Conservation (phyloP, 2,329 filamentous ascomycete species). For the Colletotrichum sp. region DNA sequence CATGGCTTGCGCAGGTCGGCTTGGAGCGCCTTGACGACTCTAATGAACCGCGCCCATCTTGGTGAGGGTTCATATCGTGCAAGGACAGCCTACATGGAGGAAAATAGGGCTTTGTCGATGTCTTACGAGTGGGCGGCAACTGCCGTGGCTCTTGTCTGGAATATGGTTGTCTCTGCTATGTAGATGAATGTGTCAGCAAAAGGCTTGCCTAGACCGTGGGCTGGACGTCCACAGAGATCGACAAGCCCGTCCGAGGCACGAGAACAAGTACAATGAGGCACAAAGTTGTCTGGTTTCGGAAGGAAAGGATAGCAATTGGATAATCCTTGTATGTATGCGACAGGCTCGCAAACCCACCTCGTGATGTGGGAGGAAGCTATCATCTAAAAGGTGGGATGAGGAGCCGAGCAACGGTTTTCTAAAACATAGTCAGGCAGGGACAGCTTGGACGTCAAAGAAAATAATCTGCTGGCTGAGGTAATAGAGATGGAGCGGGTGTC, state of each 20-base stretch:
- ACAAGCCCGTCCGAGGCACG: neutral
- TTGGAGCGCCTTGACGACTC: neutral
- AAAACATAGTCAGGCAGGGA: constrained; percentile 2
- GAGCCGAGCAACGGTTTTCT: constrained; percentile 1
- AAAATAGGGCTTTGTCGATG: neutral
- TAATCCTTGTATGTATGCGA: neutral
- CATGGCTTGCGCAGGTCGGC: neutral
- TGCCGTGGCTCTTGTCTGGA: neutral
- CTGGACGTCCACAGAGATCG: neutral
- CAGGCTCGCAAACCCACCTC: neutral
- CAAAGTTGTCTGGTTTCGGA: neutral
- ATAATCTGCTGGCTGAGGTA: neutral
- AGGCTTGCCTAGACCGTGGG: neutral
- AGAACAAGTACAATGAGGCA: no score
- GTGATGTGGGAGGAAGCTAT: neutral
- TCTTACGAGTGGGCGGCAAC: neutral
- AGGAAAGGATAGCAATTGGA: neutral
- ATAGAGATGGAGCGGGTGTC: neutral
- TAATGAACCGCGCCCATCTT: neutral
- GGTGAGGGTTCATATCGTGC: neutral
- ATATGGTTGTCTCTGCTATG: neutral
- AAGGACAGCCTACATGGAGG: neutral
- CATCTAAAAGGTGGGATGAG: neutral
- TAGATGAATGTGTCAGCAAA: neutral
- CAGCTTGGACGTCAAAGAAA: neutral